Percentiles rank a stretch among this genome's conserved stretches.
These are phyloP conservation scores for Debaryomyces subglobosus DNA, from an alignment of 1,139 yeast species.

Conservation along the genomic window DNA sequence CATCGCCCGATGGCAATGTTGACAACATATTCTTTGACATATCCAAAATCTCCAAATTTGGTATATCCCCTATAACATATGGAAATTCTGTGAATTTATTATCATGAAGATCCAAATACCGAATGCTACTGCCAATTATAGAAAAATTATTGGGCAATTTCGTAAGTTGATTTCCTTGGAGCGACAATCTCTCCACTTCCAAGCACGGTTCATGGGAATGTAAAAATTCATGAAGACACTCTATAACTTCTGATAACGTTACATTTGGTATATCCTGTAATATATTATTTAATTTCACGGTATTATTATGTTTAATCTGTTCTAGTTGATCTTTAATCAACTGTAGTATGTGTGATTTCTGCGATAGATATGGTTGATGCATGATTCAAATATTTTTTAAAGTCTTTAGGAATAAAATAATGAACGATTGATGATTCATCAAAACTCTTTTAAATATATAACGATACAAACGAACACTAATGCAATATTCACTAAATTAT, in stretches of 20 bases:
- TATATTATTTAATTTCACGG: conserved; percentile 25
- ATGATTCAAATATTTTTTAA: conserved; percentile 8
- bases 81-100: conserved; percentile 63
- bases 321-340: conserved; percentile 31
- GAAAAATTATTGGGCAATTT: conserved; percentile 53
- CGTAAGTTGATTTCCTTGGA: conserved; percentile 53
- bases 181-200: conserved; percentile 54
- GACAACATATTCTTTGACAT: conserved; percentile 59
- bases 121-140: conserved; percentile 46
- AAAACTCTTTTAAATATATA: neutral
- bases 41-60: conserved; percentile 65
- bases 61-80: conserved; percentile 39
- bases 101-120: conserved; percentile 68
- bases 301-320: conserved; percentile 21
- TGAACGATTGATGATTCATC: neutral
- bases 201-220: conserved; percentile 33
- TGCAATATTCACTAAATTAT: neutral
- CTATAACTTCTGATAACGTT: conserved; percentile 26
- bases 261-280: conserved; percentile 6
- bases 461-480: neutral
- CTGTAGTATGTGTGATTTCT: conserved; percentile 16
- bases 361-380: conserved; percentile 17
- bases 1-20: conserved; percentile 42
- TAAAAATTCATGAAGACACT: conserved; percentile 28
- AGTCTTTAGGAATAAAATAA: neutral